These are phyloP conservation scores for Rhamnella rubrinervis DNA, from an alignment of 331 rosid genomes.

Conservation along the genomic window DNA sequence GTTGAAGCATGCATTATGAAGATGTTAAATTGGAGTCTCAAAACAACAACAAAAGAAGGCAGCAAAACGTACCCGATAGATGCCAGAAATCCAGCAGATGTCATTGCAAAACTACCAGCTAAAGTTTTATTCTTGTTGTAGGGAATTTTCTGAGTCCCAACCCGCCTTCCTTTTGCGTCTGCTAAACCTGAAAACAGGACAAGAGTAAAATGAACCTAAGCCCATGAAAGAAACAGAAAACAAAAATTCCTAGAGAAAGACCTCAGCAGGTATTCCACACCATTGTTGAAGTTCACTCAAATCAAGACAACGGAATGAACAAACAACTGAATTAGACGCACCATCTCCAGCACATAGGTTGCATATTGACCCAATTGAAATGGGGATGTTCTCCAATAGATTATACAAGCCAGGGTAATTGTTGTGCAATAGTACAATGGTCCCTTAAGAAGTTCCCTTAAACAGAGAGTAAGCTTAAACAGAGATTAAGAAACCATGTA, in stretches of 20 bases:
- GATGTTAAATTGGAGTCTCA: slow-evolving; percentile 6
- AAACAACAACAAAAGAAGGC: slow-evolving; percentile 16
- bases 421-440: slow-evolving; percentile 75
- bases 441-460: slow-evolving; percentile 96
- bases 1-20: slow-evolving; percentile 32
- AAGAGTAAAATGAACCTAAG: neutral
- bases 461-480: slow-evolving; percentile 34
- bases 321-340: slow-evolving; percentile 33
- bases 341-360: slow-evolving; percentile 99
- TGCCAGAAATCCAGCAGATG: slow-evolving; percentile 63
- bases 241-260: slow-evolving; percentile 1
- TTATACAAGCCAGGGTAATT: slow-evolving; percentile 52
- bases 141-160: slow-evolving; percentile 63
- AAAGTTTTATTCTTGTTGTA: slow-evolving; percentile 75
- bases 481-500: slow-evolving; percentile 22
- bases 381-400: slow-evolving; percentile 92
- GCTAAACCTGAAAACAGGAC: slow-evolving; percentile 67
- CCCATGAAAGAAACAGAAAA: neutral
- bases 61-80: slow-evolving; percentile 57
- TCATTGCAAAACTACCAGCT: slow-evolving; percentile 89
- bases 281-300: neutral
- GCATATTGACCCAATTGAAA: slow-evolving; percentile 76
- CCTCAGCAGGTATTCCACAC: neutral
- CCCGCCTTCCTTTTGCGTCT: slow-evolving; percentile 75
- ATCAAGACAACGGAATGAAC: slow-evolving; percentile 9